Evolutionary conservation across 805 yeast species (phyloP).

Genomic region (Starmerella scarabaei): DNA sequence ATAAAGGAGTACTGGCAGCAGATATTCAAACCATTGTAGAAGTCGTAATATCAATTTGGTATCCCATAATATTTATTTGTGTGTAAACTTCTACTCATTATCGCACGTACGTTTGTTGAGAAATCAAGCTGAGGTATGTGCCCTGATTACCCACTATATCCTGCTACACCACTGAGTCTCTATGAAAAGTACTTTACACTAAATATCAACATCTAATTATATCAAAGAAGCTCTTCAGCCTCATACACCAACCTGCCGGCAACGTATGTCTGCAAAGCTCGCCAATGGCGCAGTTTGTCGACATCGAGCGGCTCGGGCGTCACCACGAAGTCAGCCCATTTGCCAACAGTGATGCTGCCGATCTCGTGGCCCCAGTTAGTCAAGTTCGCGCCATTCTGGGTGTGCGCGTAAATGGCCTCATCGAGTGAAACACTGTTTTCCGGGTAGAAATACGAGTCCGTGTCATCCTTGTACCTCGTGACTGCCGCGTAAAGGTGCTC

Average conservation of each 20-base stretch:
- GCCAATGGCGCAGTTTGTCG: not conserved
- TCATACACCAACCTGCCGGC: not conserved
- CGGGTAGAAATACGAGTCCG: not conserved
- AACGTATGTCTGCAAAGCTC: not conserved
- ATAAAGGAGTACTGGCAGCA: no score
- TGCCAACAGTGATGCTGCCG: conserved; percentile 1
- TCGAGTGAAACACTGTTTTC: not conserved
- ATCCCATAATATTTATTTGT: no score
- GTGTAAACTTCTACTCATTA: no score
- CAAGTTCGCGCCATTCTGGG: not conserved
- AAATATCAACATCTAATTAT: no score
- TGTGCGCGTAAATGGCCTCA: conserved; percentile 2
- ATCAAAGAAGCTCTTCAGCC: not conserved
- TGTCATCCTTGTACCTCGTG: not conserved
- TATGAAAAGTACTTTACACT: no score
- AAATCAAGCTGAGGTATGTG: no score
- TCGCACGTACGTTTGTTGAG: no score
- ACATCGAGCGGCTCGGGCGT: not conserved
- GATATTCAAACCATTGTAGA: no score
- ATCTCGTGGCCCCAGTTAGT: not conserved
- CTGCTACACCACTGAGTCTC: no score
- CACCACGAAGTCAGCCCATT: conserved; percentile 3
- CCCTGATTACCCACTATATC: no score
- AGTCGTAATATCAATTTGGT: no score
- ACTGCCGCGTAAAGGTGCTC: not conserved